Conservation (phyloP, 2,329 filamentous ascomycete genomes). For the Epichloe hybrida region DNA sequence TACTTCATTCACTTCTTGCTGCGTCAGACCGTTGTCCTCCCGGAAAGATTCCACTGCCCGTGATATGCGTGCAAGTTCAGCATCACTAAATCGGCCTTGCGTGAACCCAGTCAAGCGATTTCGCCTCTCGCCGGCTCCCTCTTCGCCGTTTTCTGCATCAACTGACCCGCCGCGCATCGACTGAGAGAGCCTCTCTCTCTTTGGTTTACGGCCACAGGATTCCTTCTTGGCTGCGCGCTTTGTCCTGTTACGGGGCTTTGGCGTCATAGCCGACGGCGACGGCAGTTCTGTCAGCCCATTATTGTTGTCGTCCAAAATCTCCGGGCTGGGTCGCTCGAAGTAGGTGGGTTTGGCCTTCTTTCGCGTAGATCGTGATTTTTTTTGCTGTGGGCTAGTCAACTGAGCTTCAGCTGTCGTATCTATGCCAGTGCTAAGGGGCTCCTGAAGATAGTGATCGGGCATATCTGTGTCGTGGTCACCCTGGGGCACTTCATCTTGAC, state of each 20-base stretch:
- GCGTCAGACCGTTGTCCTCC: constrained; percentile 26
- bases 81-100: constrained; percentile 29
- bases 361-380: constrained; percentile 20
- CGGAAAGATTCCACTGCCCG: constrained; percentile 31
- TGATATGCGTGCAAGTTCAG: constrained; percentile 28
- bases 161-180: constrained; percentile 12
- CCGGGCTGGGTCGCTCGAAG: constrained; percentile 20
- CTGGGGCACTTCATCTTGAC: constrained; percentile 6
- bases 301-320: constrained; percentile 7
- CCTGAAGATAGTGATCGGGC: constrained; percentile 4
- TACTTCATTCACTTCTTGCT: constrained; percentile 34
- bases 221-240: constrained; percentile 18
- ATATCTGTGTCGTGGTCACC: constrained; percentile 1
- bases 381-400: constrained; percentile 7
- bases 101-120: constrained; percentile 17
- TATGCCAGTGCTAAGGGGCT: not conserved
- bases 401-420: constrained; percentile 5
- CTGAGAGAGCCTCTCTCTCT: constrained; percentile 10
- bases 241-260: constrained; percentile 16
- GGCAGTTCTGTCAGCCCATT: constrained; percentile 14
- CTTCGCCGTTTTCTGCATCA: constrained; percentile 9
- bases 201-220: constrained; percentile 8
- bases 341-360: constrained; percentile 38
- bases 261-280: constrained; percentile 20
- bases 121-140: constrained; percentile 8